phyloP scores from a whole-genome alignment of 257 asterid species.

The Solanum pimpinellifolium region DNA sequence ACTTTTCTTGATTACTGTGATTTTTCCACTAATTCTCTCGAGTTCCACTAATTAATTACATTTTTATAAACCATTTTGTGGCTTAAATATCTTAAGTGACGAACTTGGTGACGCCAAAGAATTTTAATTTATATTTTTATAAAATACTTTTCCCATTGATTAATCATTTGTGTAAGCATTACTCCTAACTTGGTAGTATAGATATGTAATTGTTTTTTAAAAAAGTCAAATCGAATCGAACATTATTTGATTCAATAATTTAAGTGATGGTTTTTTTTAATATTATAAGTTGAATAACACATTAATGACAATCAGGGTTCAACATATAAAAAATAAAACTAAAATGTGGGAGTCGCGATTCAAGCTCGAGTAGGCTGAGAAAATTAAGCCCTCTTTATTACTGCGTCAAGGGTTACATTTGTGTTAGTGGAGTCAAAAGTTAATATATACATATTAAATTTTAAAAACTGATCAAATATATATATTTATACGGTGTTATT shows the following conservation, averaged over 20 bases:
- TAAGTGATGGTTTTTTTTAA: not conserved
- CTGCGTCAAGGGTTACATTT: no score
- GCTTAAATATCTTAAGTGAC: not conserved
- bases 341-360: no score
- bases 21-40: not conserved
- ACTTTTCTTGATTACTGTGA: constrained; percentile 27
- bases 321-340: no score
- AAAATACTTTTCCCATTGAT: not conserved
- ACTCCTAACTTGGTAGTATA: not conserved
- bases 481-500: no score
- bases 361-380: no score
- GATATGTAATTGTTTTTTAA: not conserved
- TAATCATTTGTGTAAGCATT: not conserved
- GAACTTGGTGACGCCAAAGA: not conserved
- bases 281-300: not conserved
- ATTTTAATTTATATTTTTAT: not conserved
- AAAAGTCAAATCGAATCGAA: not conserved
- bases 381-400: no score
- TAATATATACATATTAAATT: no score
- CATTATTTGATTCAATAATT: not conserved
- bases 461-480: no score
- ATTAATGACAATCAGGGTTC: not conserved
- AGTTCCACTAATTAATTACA: not conserved
- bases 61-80: not conserved
- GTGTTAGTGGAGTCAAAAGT: no score